phyloP scores from a whole-genome alignment of 306 rosid species.

The Canavalia ensiformis region DNA sequence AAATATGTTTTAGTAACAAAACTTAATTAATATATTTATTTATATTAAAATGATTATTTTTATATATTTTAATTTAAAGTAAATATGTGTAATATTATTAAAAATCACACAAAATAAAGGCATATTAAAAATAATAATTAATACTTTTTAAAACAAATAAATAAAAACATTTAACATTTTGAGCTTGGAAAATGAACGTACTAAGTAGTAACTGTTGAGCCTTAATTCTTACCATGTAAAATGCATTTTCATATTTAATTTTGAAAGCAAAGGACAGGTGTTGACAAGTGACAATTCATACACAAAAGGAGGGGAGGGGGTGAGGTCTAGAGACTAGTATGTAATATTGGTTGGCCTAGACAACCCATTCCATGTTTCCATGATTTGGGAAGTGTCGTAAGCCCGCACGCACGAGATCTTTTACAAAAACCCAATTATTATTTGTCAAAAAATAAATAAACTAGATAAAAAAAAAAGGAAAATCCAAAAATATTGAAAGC shows the following conservation, averaged over 20 bases:
- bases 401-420: constrained; percentile 43
- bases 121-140: not conserved
- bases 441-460: not conserved
- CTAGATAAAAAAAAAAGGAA: not conserved
- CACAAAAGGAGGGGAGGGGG: constrained; percentile 43
- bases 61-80: too few relatives aligned
- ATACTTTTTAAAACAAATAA: not conserved
- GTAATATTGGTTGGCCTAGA: constrained; percentile 33
- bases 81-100: too few relatives aligned
- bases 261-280: constrained; percentile 33
- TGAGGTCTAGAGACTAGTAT: constrained; percentile 40
- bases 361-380: constrained; percentile 43
- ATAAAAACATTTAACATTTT: not conserved
- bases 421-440: not conserved
- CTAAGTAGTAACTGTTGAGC: not conserved
- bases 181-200: not conserved
- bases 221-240: not conserved
- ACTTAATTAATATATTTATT: too few relatives aligned
- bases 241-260: constrained; percentile 1
- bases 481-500: not conserved
- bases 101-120: not conserved
- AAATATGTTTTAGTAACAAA: too few relatives aligned
- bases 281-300: constrained; percentile 52
- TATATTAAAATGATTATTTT: too few relatives aligned
- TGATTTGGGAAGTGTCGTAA: constrained; percentile 29